Evolutionary conservation across 768 basidiomycete species (phyloP).

Genomic region (Trametes maxima): DNA sequence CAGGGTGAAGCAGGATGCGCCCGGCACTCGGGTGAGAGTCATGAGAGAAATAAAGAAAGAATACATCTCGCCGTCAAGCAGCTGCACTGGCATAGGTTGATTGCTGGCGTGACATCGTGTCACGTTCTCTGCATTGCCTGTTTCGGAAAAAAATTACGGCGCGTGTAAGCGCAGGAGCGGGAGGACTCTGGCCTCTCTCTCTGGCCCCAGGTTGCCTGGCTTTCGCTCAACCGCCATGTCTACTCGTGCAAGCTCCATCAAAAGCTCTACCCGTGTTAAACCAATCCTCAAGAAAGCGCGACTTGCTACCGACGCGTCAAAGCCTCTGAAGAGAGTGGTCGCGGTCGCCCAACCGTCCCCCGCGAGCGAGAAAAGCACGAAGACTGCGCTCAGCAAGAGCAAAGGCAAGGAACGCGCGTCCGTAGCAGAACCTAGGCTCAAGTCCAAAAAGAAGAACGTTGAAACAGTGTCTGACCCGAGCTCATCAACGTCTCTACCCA

Average conservation of each 20-base stretch:
- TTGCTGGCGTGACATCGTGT: no score
- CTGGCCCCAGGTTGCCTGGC: not conserved
- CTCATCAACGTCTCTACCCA: slow-evolving; percentile 40
- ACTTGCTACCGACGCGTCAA: not conserved
- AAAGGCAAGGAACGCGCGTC: slow-evolving; percentile 37
- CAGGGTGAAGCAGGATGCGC: no score
- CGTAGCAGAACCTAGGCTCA: slow-evolving; percentile 14
- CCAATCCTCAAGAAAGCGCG: slow-evolving; percentile 25
- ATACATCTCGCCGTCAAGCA: no score
- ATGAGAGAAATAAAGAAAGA: no score
- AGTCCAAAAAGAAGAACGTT: slow-evolving; percentile 6
- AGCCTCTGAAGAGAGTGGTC: not conserved
- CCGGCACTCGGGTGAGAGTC: no score
- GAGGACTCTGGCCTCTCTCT: not conserved
- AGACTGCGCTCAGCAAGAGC: slow-evolving; percentile 14
- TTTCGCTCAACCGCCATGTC: slow-evolving; percentile 14
- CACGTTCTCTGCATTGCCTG: slow-evolving; percentile 3
- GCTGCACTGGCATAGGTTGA: no score
- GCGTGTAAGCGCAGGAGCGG: no score
- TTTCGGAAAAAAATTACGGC: slow-evolving; percentile 23
- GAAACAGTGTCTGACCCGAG: slow-evolving; percentile 2
- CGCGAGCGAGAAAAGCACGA: not conserved
- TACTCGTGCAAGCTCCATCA: slow-evolving; percentile 3
- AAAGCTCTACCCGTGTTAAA: slow-evolving; percentile 16
- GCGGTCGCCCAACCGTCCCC: not conserved